Base-by-base conservation (phyloP, 2,329 filamentous ascomycete genomes). In the Botryotinia globosa region DNA sequence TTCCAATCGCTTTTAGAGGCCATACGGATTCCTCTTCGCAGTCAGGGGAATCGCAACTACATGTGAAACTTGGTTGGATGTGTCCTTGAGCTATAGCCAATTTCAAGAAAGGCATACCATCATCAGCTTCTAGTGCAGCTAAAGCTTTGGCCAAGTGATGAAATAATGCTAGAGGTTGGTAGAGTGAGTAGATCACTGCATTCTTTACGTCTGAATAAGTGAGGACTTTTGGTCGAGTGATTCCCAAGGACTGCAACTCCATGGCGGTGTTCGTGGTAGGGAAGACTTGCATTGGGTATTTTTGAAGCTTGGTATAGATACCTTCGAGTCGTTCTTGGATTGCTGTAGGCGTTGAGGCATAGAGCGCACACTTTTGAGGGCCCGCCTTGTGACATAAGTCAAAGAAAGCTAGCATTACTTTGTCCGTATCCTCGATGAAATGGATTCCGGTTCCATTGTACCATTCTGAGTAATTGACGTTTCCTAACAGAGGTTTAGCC, bases 31-130 rank as follows among this genome's bases (percentile, higher is more conserved):
- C 20, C 74, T 64, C 20, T 75, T 71, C 25, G 48, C 68, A 18
- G 67, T 32, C 8, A 20, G 16, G 32, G 5, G 63, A 66, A 25
- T 74, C 3, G 73, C 77, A 67, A 81, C 80, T 1, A 76, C 75
- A 71, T 78, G 80, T 18, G 78, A 71, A 58, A 81, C 78, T 0
- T 78, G 76, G 22, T 58, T 68, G n/a, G 69, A 74, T 20, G 75
- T 78, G 71, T 78, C 78, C 32, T 48, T 67, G 34, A 64, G 75
- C 65, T 56, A 69, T 44, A 62, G 74, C 72, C 18, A 51, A 61
- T 10, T 48, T 69, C 0, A 78, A 20, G 44, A 84, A 87, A 0
- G 84, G 82, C 1, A 76, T 72, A 0, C 84, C 85, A 54, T 88
- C 82, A 9, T 84, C 82, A 4, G 70, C 66, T 56, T 81, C 79